Percentiles rank a stretch among this genome's conserved stretches.
Evolutionary conservation across 257 asterid genomes (phyloP).

Genomic region (Solanum gracilifrons): DNA sequence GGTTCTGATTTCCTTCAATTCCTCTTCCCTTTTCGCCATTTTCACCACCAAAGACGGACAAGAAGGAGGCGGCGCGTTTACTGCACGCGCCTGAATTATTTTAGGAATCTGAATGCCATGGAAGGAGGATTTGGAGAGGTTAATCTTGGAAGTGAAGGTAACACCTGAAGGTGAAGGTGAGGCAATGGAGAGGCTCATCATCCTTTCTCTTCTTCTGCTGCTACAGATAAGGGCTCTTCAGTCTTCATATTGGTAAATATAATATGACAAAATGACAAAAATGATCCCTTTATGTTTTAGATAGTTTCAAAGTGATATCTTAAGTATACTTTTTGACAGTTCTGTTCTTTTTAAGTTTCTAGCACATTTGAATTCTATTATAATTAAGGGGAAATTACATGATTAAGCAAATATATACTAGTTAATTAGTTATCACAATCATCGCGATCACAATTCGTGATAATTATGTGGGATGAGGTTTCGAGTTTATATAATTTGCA

Average conservation of each 20-base stretch:
- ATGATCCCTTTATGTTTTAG: not conserved
- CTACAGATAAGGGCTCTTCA: not conserved
- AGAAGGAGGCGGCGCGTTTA: slow-evolving; percentile 1
- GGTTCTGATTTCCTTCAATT: slow-evolving; percentile 63
- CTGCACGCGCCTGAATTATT: slow-evolving; percentile 20
- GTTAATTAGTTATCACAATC: no score
- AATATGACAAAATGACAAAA: not conserved
- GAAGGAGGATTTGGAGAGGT: slow-evolving; percentile 33
- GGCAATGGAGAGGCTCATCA: slow-evolving; percentile 61
- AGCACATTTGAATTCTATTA: not conserved
- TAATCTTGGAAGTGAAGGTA: slow-evolving; percentile 26
- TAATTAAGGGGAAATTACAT: not conserved
- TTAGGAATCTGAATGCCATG: slow-evolving; percentile 55
- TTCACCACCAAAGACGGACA: slow-evolving; percentile 40
- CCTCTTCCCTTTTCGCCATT: slow-evolving; percentile 80
- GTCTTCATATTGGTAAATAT: not conserved
- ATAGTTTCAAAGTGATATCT: not conserved
- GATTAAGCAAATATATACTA: no score
- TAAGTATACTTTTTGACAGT: not conserved
- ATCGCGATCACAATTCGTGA: not conserved
- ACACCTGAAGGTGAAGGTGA: slow-evolving; percentile 36
- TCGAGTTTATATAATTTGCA: no score
- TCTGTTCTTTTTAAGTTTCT: not conserved
- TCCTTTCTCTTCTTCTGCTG: not conserved
- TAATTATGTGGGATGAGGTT: not conserved